Conservation (phyloP, 257 asterid species). For the Cynanchum wilfordii region DNA sequence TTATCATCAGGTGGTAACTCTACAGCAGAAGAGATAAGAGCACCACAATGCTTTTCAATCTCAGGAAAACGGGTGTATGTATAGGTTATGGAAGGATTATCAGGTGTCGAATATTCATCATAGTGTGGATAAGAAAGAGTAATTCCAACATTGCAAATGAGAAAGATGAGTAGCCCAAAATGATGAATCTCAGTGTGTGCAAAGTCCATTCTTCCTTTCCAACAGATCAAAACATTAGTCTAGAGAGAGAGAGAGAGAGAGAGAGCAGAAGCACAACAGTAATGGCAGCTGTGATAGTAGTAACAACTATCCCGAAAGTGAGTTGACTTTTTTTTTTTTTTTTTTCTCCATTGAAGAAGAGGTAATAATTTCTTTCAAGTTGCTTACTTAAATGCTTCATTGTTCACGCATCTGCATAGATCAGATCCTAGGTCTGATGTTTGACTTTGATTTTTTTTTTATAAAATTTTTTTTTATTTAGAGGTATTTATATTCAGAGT, state of each 20-base stretch:
- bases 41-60: constrained; percentile 15
- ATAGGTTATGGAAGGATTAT: constrained; percentile 9
- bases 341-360: not conserved
- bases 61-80: constrained; percentile 17
- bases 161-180: not conserved
- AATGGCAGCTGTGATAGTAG: not conserved
- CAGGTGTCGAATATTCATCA: not conserved
- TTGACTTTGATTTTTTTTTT: not conserved
- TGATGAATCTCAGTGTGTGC: constrained; percentile 6
- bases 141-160: not conserved
- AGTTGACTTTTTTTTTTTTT: not conserved
- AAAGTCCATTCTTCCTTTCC: constrained; percentile 10
- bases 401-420: not conserved
- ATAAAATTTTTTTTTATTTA: no score
- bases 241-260: not conserved
- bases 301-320: not conserved
- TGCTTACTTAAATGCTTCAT: not conserved
- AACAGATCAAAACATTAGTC: not conserved
- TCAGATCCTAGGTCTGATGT: not conserved
- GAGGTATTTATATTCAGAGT: no score
- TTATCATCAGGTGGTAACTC: constrained; percentile 20
- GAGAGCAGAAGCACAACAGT: not conserved
- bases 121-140: constrained; percentile 12
- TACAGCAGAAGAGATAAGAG: constrained; percentile 14
- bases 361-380: not conserved